Base-by-base conservation (phyloP, 2,329 filamentous ascomycete species). In the Phialemoniopsis sp. region DNA sequence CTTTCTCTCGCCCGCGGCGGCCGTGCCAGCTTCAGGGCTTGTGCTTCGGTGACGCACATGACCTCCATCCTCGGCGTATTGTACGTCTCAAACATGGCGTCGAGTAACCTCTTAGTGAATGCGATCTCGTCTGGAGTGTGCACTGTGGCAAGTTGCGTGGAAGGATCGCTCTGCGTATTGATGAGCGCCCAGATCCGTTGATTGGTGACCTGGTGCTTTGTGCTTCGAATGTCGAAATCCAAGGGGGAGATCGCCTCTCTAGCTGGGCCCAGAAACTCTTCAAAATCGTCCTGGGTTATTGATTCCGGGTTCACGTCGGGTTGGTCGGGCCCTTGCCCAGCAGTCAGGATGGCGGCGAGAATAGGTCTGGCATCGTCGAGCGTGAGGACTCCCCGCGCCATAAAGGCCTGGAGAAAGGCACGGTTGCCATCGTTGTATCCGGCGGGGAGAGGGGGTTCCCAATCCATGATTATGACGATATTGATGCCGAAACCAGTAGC, bases 11-110 rank as follows among this genome's bases (percentile, higher is more conserved):
- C 48, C 35, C 62, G 59, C 17, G 72, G 59, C 26, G 78, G 75
- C 36, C 76, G 66, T 9, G 78, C 70, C 35, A 94, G 66, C 50
- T 87, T 82, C 38, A 86, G 70, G 4, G 90, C 90, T 53, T 95
- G 82, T 59, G 89, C 88, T 33, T 79, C 76, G 12, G 80, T 85
- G 4, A 97, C 68, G 4, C 87, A 89, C 77, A 96, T 83, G 18
- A 89, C 77, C 62, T 98, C 91, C 53, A 82, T 79, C n/a, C 80
- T 72, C 8, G 71, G 73, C 0, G 82, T 88, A 56, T 97, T 97
- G 66, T 89, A 82, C 15, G 79, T 85, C 47, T 94, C 88, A 57
- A 97, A 98, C 78, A 98, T 95, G 51, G 78, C 81, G 58, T 96
- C 90, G 1, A 98, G 76, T 4, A 96, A 60, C 8, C 93, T 76